phyloP scores from a whole-genome alignment of 441 rosid species.

The Euphorbia schlechtendalii region DNA sequence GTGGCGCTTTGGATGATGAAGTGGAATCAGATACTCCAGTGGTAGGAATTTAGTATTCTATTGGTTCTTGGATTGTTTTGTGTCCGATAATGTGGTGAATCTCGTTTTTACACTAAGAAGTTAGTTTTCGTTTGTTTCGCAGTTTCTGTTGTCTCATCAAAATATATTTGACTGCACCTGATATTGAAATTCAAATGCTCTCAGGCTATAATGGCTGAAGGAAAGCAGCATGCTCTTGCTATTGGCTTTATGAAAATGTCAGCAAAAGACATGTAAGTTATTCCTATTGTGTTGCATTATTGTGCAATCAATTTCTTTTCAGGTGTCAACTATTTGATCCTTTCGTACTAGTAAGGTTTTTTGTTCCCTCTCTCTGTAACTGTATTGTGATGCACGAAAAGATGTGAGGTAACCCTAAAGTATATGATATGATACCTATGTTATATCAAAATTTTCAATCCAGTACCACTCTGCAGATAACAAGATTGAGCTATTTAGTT shows the following conservation, averaged over 20 bases:
- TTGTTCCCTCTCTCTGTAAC: no score
- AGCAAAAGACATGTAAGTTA: conserved; percentile 91
- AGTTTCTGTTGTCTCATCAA: no score
- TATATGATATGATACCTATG: neutral
- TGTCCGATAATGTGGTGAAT: neutral
- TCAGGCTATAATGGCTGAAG: conserved; percentile 98
- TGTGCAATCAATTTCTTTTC: neutral
- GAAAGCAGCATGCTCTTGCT: conserved; percentile 95
- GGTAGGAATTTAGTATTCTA: conserved; percentile 35
- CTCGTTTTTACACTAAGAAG: neutral
- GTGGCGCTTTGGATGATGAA: conserved; percentile 85
- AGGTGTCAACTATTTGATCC: neutral
- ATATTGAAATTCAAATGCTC: conserved; percentile 19
- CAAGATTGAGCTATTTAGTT: neutral
- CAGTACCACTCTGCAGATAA: neutral
- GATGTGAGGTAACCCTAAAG: no score
- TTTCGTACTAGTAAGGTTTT: neutral
- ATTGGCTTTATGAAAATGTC: conserved; percentile 98
- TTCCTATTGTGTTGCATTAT: neutral
- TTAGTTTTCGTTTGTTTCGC: no score
- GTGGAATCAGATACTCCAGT: conserved; percentile 90
- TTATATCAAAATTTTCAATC: neutral
- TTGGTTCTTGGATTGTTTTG: neutral
- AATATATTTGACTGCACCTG: conserved; percentile 1
- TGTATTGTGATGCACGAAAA: neutral